Base-by-base conservation (phyloP, 208 protist species). In the Zelonia costaricensis region DNA sequence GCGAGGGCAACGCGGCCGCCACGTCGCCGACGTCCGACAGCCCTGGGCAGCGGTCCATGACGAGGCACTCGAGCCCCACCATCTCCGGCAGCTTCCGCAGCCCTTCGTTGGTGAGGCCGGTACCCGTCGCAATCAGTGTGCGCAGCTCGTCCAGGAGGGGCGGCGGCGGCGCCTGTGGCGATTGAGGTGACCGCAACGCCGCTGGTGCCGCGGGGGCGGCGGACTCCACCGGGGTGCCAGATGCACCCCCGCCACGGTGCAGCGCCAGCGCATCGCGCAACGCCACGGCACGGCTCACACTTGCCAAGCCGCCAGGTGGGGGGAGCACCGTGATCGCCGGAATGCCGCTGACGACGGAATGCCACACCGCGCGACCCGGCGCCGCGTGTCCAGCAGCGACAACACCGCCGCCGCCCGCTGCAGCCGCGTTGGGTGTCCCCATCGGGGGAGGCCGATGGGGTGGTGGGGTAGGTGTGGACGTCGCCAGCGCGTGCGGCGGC, bases 311-410 rank as follows among this genome's bases (percentile, higher is more conserved):
- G 27, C 18, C 33, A 18, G 33, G 28, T 10, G 33, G 56, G 1
- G 70, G 62, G 25, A 78, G 38, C 33, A 78, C 49, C 9, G 72
- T 78, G 61, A 69, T 65, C 22, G 65, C 72, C 0, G 65, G 58
- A 23, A 69, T 70, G 22, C 72, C 65, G 27, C 56, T 65, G 7
- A 49, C 44, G 4, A 58, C 51, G 22, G n/a, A 42, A 22, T 65
- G 60, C 0, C 54, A 56, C 44, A 74, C 23, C 27, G 62, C 43
- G 7, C 40, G 42, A 2, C 53, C 25, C 52, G 23, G 28, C n/a
- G 28, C 13, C 5, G 49, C 49, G 9, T 9, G 6, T 33, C 28
- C 47, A 8, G 47, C 47, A 25, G 47, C 25, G 1, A 30, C 5
- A 0, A 10, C 16, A 3, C 47, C 6, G 9, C 47, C 27, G 38